These are phyloP conservation scores for Orbilia blumenaviensis DNA, from an alignment of 2,329 filamentous ascomycete genomes.

Conservation along the genomic window DNA sequence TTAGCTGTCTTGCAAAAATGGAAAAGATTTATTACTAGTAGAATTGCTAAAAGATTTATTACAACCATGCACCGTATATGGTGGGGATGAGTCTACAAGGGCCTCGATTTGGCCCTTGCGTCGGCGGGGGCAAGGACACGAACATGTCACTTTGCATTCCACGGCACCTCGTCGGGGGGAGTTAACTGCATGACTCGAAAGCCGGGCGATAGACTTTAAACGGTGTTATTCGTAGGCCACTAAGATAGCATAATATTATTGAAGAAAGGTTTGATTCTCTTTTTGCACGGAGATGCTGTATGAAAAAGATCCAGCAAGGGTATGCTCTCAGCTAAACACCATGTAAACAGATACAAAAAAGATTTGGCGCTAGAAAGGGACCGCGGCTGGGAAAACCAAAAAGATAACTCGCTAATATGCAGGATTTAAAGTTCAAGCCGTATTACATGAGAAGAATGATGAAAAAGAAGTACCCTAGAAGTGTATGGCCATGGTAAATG, in stretches of 20 bases:
- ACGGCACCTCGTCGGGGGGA: conserved; percentile 17
- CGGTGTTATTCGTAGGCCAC: neutral
- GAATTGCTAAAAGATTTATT: neutral
- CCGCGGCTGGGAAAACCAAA: conserved; percentile 12
- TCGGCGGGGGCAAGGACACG: conserved; percentile 11
- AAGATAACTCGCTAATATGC: conserved; percentile 52
- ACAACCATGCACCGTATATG: conserved; percentile 7
- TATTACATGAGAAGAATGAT: conserved; percentile 32
- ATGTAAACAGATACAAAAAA: conserved; percentile 23
- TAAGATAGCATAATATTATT: neutral
- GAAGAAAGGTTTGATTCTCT: neutral
- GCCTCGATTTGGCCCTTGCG: conserved; percentile 43
- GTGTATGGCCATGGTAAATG: conserved; percentile 6
- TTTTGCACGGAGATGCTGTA: conserved; percentile 2
- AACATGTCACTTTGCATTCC: conserved; percentile 50
- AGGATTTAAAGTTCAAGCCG: conserved; percentile 31
- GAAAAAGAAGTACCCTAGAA: conserved; percentile 5
- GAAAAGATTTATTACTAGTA: conserved; percentile 14
- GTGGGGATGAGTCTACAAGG: conserved; percentile 24
- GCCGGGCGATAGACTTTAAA: neutral
- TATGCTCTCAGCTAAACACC: conserved; percentile 26
- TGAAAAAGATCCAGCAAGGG: conserved; percentile 35
- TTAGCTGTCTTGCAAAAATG: conserved; percentile 17
- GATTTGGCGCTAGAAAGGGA: conserved; percentile 28
- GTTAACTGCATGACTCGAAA: conserved; percentile 4